Conservation (phyloP, 2,329 filamentous ascomycete genomes). For the Xylariomycetidae sp. region DNA sequence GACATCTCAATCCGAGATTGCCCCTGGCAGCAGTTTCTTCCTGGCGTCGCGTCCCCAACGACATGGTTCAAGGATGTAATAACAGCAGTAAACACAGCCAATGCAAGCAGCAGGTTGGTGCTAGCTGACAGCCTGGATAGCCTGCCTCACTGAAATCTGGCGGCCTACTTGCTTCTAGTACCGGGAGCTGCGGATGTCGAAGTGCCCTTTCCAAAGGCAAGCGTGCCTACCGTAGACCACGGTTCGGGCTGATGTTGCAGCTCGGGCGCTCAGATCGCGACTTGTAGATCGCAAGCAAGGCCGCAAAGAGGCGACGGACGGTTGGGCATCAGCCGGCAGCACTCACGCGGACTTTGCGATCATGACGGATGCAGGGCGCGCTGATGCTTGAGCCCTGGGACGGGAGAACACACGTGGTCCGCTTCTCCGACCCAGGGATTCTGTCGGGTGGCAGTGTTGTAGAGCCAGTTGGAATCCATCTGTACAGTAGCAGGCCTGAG, state of each 20-base stretch:
- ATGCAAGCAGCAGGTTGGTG: constrained; percentile 7
- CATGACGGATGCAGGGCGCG: background rate
- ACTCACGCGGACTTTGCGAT: background rate
- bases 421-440: no score
- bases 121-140: constrained; percentile 5
- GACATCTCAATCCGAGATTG: constrained; percentile 26
- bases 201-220: no score
- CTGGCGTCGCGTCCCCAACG: constrained; percentile 21
- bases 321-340: constrained; percentile 12
- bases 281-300: constrained; percentile 5
- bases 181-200: no score
- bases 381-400: no score
- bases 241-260: no score
- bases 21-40: constrained; percentile 13
- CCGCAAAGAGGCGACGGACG: constrained; percentile 2
- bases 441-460: no score
- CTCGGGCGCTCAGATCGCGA: constrained; percentile 7
- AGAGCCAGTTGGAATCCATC: no score
- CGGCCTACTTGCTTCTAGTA: no score
- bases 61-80: constrained; percentile 37
- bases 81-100: constrained; percentile 1
- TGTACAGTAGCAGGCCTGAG: background rate
- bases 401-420: no score
- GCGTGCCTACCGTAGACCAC: no score
- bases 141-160: no score